Evolutionary conservation across 2,329 filamentous ascomycete species (phyloP), one percentile per base, ranked within the genome.

Genomic region (Aureobasidium uvarum): DNA sequence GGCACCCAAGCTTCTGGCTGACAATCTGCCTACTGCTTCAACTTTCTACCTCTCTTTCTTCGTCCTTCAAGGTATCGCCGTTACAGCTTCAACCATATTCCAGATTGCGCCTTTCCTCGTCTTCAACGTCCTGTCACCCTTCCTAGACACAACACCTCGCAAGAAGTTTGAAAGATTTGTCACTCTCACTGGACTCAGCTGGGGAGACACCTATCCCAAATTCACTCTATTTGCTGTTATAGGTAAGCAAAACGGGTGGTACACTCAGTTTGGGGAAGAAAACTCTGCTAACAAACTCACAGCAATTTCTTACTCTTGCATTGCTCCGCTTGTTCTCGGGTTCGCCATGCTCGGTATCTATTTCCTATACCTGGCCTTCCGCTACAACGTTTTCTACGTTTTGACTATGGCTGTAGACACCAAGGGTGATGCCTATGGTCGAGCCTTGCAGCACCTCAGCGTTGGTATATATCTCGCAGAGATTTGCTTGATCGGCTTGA

Each of bases 301-400:
- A 52, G 79, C 79, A 7, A 75, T 81, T 31, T 75, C 75, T 28
- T 81, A 81, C 68, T 77, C 79, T 2, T 77, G 74, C 66, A 81
- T 81, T 63, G 78, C 80, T 3, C 80, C 80, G 3, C 70, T 81
- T 1, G 74, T 81, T 13, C 71, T 81, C 1, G 77, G 78, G 38
- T 81, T 81, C 68, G 75, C 77, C 6, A 74, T 74, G 8, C 69
- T 81, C 7, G 77, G 79, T 33, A 75, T 81, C 64, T 68, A 66
- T 20, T 74, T 81, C n/a, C 71, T 81, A 41, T 81, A 81, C 70
- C 66, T 81, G 38, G 79, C 77, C 14, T 81, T 77, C 73, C 74
- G 78, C 25, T 81, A 81, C 75, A 81, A 81, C 69, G 75, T 80
- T 58, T 75, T 81, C n/a, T 81, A 79, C 71, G 78, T 78, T 3